Conservation (phyloP, 1,284 basidiomycete species). For the Fomitopsis palustris region DNA sequence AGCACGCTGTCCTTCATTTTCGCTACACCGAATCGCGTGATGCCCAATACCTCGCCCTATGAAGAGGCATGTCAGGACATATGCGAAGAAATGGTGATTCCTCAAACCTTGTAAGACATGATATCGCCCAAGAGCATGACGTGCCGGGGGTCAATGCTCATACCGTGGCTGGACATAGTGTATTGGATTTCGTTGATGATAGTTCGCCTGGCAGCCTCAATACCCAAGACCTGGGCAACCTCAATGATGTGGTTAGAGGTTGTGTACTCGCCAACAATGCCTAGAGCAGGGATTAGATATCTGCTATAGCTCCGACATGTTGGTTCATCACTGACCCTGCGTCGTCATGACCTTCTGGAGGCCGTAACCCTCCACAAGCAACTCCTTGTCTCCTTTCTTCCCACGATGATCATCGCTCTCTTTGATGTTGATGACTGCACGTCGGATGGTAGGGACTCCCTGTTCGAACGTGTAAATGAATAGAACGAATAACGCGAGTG, state of each 20-base stretch:
- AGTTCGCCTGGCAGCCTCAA: slow-evolving; percentile 92
- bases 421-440: slow-evolving; percentile 92
- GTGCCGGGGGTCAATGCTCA: slow-evolving; percentile 98
- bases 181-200: slow-evolving; percentile 98
- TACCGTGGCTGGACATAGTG: slow-evolving; percentile 97
- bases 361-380: slow-evolving; percentile 97
- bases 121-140: slow-evolving; percentile 98
- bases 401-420: slow-evolving; percentile 75
- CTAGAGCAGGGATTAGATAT: slow-evolving; percentile 34
- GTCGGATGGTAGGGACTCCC: slow-evolving; percentile 83
- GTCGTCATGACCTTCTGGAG: slow-evolving; percentile 96
- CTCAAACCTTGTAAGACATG: slow-evolving; percentile 91
- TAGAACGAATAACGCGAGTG: not conserved
- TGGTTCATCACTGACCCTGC: slow-evolving; percentile 59
- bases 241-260: slow-evolving; percentile 99
- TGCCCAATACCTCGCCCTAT: slow-evolving; percentile 95
- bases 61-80: not conserved
- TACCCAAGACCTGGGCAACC: slow-evolving; percentile 90
- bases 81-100: not conserved
- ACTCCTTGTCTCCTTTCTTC: slow-evolving; percentile 80
- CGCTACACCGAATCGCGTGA: slow-evolving; percentile 99
- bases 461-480: slow-evolving; percentile 24
- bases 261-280: slow-evolving; percentile 90
- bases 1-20: slow-evolving; percentile 99
- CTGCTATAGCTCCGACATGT: not conserved